Evolutionary conservation across 768 basidiomycete genomes (phyloP), one percentile per base, ranked within the genome.

Genomic region (Multifurca ochricompacta): DNA sequence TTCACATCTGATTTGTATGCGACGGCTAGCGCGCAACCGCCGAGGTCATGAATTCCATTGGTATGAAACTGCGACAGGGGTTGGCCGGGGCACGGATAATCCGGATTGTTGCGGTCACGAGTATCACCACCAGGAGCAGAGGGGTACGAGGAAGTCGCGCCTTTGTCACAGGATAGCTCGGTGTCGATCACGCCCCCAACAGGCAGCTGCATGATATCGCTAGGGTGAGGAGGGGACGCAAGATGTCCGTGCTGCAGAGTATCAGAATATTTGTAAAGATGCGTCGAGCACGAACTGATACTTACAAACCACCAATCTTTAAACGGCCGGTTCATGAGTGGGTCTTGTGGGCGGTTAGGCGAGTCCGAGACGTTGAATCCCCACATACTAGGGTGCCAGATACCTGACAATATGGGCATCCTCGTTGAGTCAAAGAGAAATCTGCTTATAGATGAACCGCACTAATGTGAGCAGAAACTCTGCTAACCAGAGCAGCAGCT

Each of bases 11-110:
- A 67, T 30, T 72, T 68, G 64, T 76, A 74, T n/a, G 72, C 69
- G 44, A 78, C 76, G 16, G 70, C 71, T 18, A 78, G 64, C 6
- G 69, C 73, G 53, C 71, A 70, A 13, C 72, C 72, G 19, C 61
- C 64, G 14, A 69, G 53, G 52, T 73, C 72, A 35, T 62, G 45
- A 10, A 65, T 41, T 13, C 65, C 64, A 9, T 49, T 66, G 8
- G 71, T 68, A 51, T 70, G 70, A 58, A 59, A 68, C 55, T 64
- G 49, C 1, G 54, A 36, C 19, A 36, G n/a, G 3, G 61, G 59
- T 10, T 50, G 35, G 13, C 53, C 60, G 2, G 64, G 62, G 48
- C 69, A 70, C 7, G 63, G 58, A 19, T 52, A 59, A 54, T 69
- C 57, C 4, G 45, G 58, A 11, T 55, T 27, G 42, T 46, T 53